phyloP scores from a whole-genome alignment of 805 yeast species.

The Teunomyces aglyptinius region DNA sequence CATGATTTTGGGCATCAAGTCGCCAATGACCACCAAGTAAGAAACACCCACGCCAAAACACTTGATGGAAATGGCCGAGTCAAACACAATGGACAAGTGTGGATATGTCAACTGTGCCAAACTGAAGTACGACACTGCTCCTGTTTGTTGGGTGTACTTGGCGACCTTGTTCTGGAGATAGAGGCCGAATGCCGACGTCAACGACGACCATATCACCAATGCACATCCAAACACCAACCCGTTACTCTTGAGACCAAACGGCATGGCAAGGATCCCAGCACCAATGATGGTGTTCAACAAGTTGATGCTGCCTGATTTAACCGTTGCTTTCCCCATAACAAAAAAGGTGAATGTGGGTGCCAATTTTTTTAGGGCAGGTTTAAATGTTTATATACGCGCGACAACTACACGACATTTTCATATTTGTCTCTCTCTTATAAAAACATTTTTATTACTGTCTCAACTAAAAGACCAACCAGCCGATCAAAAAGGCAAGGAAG shows the following conservation, averaged over 20 bases:
- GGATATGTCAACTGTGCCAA: conserved; percentile 64
- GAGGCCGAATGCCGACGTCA: conserved; percentile 66
- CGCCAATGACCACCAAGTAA: conserved; percentile 74
- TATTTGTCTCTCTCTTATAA: too few species aligned
- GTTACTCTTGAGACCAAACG: conserved; percentile 67
- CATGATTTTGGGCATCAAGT: conserved; percentile 63
- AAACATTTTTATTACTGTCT: background rate
- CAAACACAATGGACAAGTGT: conserved; percentile 64
- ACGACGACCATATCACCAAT: conserved; percentile 59
- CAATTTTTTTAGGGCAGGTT: background rate
- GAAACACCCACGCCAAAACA: conserved; percentile 77
- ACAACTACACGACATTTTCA: background rate
- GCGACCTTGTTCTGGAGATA: conserved; percentile 62
- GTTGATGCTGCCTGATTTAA: conserved; percentile 43
- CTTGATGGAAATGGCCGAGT: conserved; percentile 70
- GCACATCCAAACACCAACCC: conserved; percentile 58
- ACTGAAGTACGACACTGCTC: conserved; percentile 44
- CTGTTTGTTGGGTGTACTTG: conserved; percentile 44
- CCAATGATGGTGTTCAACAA: conserved; percentile 77
- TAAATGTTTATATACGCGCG: background rate
- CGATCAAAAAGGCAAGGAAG: conserved; percentile 56
- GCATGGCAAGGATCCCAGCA: conserved; percentile 76
- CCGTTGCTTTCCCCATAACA: conserved; percentile 16
- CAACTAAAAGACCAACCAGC: conserved; percentile 65
- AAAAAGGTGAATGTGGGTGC: background rate